A percentile compares a stretch with the other conserved stretches of the same genome.
phyloP scores from a whole-genome alignment of 257 asterid species.

The Solanum gandarillasii region DNA sequence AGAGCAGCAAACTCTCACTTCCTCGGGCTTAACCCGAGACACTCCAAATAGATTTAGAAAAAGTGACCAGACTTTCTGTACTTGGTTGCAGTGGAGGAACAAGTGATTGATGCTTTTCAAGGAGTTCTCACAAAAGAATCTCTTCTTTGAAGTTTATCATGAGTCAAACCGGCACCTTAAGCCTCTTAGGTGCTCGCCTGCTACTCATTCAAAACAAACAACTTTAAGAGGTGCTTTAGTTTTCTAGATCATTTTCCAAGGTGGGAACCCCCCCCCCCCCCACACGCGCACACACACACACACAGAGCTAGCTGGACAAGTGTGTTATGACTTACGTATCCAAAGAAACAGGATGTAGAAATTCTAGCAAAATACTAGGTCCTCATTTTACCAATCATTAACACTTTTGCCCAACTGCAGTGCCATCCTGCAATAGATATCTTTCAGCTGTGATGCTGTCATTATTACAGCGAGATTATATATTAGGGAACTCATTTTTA shows the following conservation, averaged over 20 bases:
- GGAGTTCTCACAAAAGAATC: background rate
- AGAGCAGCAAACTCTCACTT: background rate
- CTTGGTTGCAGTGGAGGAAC: background rate
- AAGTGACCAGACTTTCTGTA: background rate
- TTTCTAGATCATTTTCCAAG: no score
- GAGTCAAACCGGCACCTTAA: background rate
- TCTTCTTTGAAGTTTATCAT: background rate
- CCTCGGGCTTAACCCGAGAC: background rate
- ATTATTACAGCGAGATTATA: background rate
- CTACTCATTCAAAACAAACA: background rate
- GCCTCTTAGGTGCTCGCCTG: background rate
- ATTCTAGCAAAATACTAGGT: background rate
- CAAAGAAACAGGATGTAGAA: background rate
- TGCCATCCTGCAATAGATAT: background rate
- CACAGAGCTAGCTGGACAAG: background rate
- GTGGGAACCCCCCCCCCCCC: no score
- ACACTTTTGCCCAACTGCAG: background rate
- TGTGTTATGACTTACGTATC: background rate
- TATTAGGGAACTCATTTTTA: background rate
- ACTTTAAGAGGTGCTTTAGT: no score
- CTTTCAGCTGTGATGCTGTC: background rate
- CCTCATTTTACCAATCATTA: background rate
- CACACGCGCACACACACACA: rapidly evolving
- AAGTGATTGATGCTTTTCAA: background rate
- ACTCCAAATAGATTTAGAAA: background rate